Evolutionary conservation across 805 yeast genomes (phyloP).

Genomic region (Komagataella phaffii): DNA sequence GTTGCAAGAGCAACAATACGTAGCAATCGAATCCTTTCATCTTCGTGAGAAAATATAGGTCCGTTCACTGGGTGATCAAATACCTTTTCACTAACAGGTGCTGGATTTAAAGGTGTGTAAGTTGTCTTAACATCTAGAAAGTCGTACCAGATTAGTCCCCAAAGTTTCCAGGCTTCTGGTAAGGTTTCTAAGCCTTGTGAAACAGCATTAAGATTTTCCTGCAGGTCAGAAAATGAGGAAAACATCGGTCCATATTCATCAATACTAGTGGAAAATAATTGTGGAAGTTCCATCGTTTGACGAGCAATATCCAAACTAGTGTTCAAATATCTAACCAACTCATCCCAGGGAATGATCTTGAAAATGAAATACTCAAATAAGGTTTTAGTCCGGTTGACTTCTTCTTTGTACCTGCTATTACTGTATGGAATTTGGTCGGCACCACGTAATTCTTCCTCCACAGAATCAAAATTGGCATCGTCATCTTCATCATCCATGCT

Average conservation of each 20-base stretch:
- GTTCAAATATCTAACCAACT: constrained; percentile 49
- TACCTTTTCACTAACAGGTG: constrained; percentile 45
- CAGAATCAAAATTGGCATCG: background rate
- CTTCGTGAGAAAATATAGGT: constrained; percentile 26
- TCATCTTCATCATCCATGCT: background rate
- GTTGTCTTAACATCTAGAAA: constrained; percentile 38
- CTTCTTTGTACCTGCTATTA: background rate
- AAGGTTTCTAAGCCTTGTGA: constrained; percentile 12
- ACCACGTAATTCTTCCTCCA: background rate
- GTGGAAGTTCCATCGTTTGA: background rate
- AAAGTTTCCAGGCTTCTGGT: constrained; percentile 73
- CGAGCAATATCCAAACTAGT: constrained; percentile 17
- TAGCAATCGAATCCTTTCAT: constrained; percentile 33
- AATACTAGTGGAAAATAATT: background rate
- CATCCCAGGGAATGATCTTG: constrained; percentile 57
- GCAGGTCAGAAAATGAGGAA: background rate
- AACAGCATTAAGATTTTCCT: background rate
- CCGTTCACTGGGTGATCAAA: constrained; percentile 64
- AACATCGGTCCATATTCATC: background rate
- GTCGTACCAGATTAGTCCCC: constrained; percentile 81
- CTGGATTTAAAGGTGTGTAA: constrained; percentile 29
- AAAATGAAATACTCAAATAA: constrained; percentile 34
- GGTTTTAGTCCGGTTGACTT: background rate
- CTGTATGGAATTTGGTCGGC: background rate
- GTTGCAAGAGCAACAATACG: background rate